These are phyloP conservation scores for Goffeauzyma gilvescens DNA, from an alignment of 768 basidiomycete species.

Conservation along the genomic window DNA sequence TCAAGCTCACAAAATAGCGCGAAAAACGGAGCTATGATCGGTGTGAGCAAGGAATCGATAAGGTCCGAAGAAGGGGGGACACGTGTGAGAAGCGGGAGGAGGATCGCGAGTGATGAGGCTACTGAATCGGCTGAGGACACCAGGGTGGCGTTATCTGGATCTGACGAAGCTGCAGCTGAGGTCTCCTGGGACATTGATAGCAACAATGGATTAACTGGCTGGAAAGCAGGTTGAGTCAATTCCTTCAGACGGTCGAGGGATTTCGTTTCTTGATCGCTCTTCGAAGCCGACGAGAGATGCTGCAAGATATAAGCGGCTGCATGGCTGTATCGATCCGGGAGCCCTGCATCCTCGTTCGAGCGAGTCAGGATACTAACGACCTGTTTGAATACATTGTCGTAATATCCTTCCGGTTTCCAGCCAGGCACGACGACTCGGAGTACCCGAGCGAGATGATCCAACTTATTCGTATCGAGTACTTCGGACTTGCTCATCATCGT, in stretches of 20 bases:
- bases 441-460: slow-evolving; percentile 52
- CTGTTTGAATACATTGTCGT: slow-evolving; percentile 19
- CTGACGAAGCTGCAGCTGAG: neutral
- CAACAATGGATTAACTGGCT: too few species aligned
- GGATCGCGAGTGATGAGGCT: slow-evolving; percentile 12
- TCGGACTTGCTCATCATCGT: slow-evolving; percentile 5
- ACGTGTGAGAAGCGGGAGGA: slow-evolving; percentile 48
- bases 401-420: slow-evolving; percentile 42
- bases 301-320: slow-evolving; percentile 15
- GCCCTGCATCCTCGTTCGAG: neutral
- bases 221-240: too few species aligned
- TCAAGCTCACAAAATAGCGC: slow-evolving; percentile 43
- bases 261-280: neutral
- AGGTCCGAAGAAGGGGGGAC: slow-evolving; percentile 59
- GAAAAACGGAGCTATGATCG: slow-evolving; percentile 51
- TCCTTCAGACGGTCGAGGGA: too few species aligned
- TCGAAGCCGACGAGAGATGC: slow-evolving; percentile 1
- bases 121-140: slow-evolving; percentile 36
- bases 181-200: too few species aligned
- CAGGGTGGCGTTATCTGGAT: slow-evolving; percentile 22
- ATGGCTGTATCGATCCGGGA: slow-evolving; percentile 11
- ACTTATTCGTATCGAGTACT: slow-evolving; percentile 34
- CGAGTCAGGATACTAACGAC: slow-evolving; percentile 7
- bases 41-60: slow-evolving; percentile 46
- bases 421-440: slow-evolving; percentile 36